Evolutionary conservation across 306 rosid species (phyloP).

Genomic region (Malus asiatica): DNA sequence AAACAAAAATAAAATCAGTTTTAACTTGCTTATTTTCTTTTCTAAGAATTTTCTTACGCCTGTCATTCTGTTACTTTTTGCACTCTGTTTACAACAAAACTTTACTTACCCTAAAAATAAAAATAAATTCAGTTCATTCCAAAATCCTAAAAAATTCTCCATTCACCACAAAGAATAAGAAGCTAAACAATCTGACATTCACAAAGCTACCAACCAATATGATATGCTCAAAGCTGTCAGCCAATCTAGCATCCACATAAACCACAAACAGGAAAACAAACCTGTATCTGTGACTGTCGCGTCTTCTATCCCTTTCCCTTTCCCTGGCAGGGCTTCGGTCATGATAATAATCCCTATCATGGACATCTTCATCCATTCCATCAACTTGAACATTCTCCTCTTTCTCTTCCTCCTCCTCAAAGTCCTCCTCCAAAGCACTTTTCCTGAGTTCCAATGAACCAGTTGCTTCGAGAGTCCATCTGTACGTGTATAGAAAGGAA

Average conservation of each 20-base stretch:
- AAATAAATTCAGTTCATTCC: background rate
- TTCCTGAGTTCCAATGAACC: constrained; percentile 62
- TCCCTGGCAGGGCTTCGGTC: constrained; percentile 86
- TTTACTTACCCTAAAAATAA: background rate
- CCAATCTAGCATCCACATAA: background rate
- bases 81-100: background rate
- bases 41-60: background rate
- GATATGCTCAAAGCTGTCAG: background rate
- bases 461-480: constrained; percentile 80
- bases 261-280: constrained; percentile 7
- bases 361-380: constrained; percentile 51
- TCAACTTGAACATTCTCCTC: constrained; percentile 80
- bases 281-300: constrained; percentile 90
- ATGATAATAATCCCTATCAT: constrained; percentile 74
- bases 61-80: background rate
- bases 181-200: background rate
- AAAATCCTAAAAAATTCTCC: background rate
- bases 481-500: constrained; percentile 5
- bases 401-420: constrained; percentile 98
- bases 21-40: background rate
- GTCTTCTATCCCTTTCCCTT: constrained; percentile 88
- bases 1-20: background rate
- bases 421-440: constrained; percentile 95
- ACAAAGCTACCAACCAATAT: background rate
- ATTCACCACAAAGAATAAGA: background rate